These are phyloP conservation scores for Pleochaeta shiraiana DNA, from an alignment of 2,329 filamentous ascomycete species.

Conservation along the genomic window DNA sequence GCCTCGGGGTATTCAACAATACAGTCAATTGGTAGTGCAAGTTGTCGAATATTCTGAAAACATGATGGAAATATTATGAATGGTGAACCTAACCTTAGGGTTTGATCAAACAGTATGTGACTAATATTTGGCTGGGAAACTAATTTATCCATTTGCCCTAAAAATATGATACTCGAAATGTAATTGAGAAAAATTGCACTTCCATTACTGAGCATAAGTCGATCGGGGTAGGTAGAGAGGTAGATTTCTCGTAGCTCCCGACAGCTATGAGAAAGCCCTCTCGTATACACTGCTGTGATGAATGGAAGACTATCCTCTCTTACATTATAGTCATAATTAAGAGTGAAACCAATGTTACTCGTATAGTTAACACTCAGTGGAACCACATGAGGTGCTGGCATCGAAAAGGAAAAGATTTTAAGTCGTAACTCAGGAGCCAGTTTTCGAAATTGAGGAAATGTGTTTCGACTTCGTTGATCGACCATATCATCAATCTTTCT, in stretches of 20 bases:
- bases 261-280: background rate
- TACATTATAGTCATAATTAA: background rate
- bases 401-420: background rate
- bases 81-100: background rate
- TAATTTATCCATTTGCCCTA: background rate
- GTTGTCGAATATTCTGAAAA: background rate
- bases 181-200: background rate
- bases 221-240: background rate
- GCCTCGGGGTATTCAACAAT: background rate
- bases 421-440: background rate
- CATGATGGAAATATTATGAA: background rate
- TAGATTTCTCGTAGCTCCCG: background rate
- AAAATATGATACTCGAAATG: background rate
- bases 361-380: background rate
- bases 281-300: background rate
- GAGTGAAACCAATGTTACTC: background rate
- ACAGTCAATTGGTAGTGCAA: conserved; percentile 1
- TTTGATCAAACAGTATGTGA: background rate
- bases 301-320: background rate
- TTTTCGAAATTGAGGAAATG: background rate
- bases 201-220: background rate
- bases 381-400: background rate
- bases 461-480: too few relatives aligned
- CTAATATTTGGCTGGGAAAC: background rate
- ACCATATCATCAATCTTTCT: too few relatives aligned